phyloP scores from a whole-genome alignment of 306 rosid species.

The Vigna angularis region DNA sequence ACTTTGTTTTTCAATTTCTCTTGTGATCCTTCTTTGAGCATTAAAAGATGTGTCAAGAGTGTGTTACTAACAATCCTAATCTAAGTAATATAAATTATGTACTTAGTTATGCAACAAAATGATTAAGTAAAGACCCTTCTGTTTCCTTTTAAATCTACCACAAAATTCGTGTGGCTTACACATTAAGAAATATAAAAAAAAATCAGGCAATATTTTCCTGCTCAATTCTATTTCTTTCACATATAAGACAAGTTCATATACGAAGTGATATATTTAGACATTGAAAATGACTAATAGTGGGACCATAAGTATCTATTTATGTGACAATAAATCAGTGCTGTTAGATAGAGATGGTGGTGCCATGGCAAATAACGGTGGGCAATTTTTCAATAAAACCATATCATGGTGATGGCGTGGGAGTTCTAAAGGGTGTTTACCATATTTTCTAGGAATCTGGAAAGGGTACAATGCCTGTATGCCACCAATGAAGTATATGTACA shows the following conservation, averaged over 20 bases:
- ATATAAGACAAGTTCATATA: constrained; percentile 23
- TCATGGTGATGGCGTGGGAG: no score
- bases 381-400: no score
- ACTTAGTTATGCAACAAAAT: no score
- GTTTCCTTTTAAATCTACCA: constrained; percentile 30
- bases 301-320: background rate
- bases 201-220: constrained; percentile 1
- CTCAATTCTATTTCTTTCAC: background rate
- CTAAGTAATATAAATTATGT: no score
- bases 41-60: no score
- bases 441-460: background rate
- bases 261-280: background rate
- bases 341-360: no score
- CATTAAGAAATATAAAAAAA: constrained; percentile 12
- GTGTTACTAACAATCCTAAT: no score
- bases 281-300: background rate
- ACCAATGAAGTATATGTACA: background rate
- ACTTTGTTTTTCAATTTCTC: no score
- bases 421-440: no score
- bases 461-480: background rate
- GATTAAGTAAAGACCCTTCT: background rate
- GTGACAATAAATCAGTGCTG: no score
- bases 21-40: no score
- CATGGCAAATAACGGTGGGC: no score
- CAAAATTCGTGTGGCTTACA: constrained; percentile 17